These are phyloP conservation scores for Rhododendron williamsianum DNA, from an alignment of 148 eudicot species.

Conservation along the genomic window DNA sequence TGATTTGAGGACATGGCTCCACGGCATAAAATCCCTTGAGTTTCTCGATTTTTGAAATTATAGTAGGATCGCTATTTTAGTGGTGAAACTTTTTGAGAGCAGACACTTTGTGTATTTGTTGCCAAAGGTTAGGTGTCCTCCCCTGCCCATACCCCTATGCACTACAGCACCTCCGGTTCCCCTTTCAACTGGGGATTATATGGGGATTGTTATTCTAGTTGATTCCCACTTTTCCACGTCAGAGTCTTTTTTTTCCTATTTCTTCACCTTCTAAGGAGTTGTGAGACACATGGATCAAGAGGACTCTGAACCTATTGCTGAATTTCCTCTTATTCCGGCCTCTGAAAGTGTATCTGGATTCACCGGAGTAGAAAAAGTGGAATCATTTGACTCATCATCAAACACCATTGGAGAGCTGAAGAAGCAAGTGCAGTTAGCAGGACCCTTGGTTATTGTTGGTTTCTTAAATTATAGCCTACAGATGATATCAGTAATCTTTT, in stretches of 20 bases:
- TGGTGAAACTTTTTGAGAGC: too few relatives aligned
- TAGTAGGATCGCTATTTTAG: too few relatives aligned
- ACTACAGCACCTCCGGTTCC: too few relatives aligned
- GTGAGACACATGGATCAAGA: background rate
- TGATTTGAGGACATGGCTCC: too few relatives aligned
- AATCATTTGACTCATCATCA: background rate
- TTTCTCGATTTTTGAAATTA: too few relatives aligned
- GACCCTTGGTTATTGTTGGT: slow-evolving; percentile 24
- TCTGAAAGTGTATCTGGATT: background rate
- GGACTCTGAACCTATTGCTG: background rate
- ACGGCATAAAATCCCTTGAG: too few relatives aligned
- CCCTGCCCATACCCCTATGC: too few relatives aligned
- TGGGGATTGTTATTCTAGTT: too few relatives aligned
- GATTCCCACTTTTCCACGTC: background rate
- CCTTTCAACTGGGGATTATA: background rate
- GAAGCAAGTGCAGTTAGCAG: slow-evolving; percentile 23
- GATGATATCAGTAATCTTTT: slow-evolving; percentile 24
- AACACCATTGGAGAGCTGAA: slow-evolving; percentile 7
- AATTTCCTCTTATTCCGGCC: slow-evolving; percentile 8
- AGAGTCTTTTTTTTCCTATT: background rate
- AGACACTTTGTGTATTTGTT: too few relatives aligned
- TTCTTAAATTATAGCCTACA: slow-evolving; percentile 23
- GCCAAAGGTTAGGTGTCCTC: too few relatives aligned
- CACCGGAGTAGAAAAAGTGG: background rate
- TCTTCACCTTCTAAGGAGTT: background rate